Conservation (phyloP, 192 early-diverging fungal species). For the Phlyctochytrium bullatum region DNA sequence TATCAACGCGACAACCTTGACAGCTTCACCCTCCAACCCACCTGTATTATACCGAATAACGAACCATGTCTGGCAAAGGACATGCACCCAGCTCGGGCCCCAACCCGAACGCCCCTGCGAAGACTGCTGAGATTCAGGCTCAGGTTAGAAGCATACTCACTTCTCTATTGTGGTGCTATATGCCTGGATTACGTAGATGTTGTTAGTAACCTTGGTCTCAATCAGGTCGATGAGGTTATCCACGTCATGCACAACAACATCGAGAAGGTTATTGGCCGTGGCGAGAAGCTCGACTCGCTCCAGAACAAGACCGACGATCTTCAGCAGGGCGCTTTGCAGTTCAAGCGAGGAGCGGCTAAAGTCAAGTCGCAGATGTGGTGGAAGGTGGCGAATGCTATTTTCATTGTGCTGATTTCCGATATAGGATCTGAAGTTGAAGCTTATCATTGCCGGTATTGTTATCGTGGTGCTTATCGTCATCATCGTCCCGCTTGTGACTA, state of each 20-base stretch:
- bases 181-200: too few relatives aligned
- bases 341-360: slow-evolving; percentile 72
- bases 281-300: slow-evolving; percentile 78
- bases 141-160: slow-evolving; percentile 12
- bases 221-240: slow-evolving; percentile 83
- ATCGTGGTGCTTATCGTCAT: slow-evolving; percentile 45
- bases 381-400: neutral
- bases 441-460: slow-evolving; percentile 75
- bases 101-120: neutral
- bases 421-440: slow-evolving; percentile 89
- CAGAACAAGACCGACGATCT: slow-evolving; percentile 79
- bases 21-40: too few relatives aligned
- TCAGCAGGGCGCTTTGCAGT: slow-evolving; percentile 64
- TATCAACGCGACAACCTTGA: too few relatives aligned
- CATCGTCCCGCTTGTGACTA: slow-evolving; percentile 47
- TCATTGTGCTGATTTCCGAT: slow-evolving; percentile 55
- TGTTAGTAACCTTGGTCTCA: neutral
- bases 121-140: slow-evolving; percentile 5
- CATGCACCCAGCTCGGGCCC: neutral
- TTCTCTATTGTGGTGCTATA: too few relatives aligned
- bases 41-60: too few relatives aligned
- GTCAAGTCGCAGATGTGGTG: slow-evolving; percentile 75
- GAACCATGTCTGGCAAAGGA: neutral
- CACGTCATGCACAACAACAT: slow-evolving; percentile 91
- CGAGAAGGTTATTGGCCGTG: slow-evolving; percentile 79